These are phyloP conservation scores for Colletotrichum paranaense DNA, from an alignment of 2,329 filamentous ascomycete genomes.

Conservation along the genomic window DNA sequence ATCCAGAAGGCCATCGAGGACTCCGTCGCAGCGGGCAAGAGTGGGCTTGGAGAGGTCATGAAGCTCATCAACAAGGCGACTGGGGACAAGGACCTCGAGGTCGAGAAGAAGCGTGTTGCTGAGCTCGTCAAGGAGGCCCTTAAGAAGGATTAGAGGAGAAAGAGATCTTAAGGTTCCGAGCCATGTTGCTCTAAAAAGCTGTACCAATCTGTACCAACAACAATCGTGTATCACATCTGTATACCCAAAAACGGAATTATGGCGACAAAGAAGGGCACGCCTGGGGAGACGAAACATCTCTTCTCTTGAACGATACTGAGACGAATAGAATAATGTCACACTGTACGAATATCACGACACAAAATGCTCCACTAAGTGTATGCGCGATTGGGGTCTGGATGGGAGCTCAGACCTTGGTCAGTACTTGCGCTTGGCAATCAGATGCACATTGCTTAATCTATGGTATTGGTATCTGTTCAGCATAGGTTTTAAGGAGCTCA, in stretches of 20 bases:
- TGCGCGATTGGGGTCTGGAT: too few species aligned
- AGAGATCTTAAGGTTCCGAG: not conserved
- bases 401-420: not conserved
- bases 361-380: not conserved
- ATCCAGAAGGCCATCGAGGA: conserved; percentile 64
- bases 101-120: conserved; percentile 71
- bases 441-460: not conserved
- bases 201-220: conserved; percentile 20
- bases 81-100: conserved; percentile 73
- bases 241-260: not conserved
- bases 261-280: too few species aligned
- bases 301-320: not conserved
- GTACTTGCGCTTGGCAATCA: not conserved
- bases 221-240: not conserved
- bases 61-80: conserved; percentile 67
- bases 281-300: not conserved
- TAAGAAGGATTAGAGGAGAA: conserved; percentile 9
- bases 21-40: conserved; percentile 62
- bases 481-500: not conserved
- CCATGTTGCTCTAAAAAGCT: not conserved
- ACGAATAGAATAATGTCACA: not conserved
- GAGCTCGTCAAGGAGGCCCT: conserved; percentile 68
- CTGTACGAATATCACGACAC: too few species aligned
- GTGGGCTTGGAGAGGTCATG: conserved; percentile 70
- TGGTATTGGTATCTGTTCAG: not conserved